These are phyloP conservation scores for Trichoderma pleuroti DNA, from an alignment of 2,329 filamentous ascomycete genomes.

Conservation along the genomic window DNA sequence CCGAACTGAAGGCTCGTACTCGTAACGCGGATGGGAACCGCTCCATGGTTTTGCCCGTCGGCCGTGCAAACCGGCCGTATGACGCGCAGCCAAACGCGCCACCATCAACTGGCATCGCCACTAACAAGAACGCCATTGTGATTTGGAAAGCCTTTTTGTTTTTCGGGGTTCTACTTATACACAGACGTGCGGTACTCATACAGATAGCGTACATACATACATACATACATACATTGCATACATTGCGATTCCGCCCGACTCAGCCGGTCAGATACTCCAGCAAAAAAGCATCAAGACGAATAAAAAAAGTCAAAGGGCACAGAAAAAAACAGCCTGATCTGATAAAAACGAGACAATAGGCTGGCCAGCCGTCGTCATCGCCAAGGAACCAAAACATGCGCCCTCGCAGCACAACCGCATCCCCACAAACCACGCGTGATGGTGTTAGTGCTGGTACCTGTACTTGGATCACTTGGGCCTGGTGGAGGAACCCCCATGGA, in stretches of 20 bases:
- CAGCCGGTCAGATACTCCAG: background rate
- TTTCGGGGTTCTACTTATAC: background rate
- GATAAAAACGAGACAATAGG: background rate
- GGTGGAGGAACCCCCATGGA: background rate
- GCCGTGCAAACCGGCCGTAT: background rate
- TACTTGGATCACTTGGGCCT: background rate
- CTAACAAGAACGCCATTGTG: background rate
- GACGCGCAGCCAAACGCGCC: background rate
- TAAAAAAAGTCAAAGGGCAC: too few relatives aligned
- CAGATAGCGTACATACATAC: background rate
- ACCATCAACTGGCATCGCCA: constrained; percentile 8
- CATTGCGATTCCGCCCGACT: background rate
- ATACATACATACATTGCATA: background rate
- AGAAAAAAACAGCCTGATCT: background rate
- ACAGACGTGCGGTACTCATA: background rate
- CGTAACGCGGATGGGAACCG: background rate
- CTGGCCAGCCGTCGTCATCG: constrained; percentile 1
- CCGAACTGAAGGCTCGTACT: background rate
- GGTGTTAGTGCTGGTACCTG: background rate
- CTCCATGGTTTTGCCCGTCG: constrained; percentile 8
- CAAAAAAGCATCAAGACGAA: background rate
- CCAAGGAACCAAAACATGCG: background rate
- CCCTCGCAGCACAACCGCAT: constrained; percentile 1
- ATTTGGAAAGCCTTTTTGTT: background rate
- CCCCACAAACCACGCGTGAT: constrained; percentile 1